These are phyloP conservation scores for Porcisia hertigi DNA, from an alignment of 208 protist genomes.

Conservation along the genomic window DNA sequence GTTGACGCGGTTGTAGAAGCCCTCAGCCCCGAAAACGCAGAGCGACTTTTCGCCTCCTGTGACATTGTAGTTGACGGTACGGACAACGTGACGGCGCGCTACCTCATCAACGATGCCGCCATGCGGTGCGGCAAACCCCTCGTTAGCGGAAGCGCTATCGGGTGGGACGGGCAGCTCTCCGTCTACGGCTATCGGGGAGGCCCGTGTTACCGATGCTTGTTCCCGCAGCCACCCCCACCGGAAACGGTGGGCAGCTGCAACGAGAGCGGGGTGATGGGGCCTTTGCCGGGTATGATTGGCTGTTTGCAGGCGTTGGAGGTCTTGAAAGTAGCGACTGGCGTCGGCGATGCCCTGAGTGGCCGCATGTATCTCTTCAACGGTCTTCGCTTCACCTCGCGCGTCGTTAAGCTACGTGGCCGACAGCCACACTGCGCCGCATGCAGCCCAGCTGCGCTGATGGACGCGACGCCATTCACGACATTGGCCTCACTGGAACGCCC, in stretches of 20 bases:
- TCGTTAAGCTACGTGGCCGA: slow-evolving; percentile 68
- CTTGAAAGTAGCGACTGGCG: slow-evolving; percentile 83
- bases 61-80: slow-evolving; percentile 94
- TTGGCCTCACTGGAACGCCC: slow-evolving; percentile 29
- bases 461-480: slow-evolving; percentile 16
- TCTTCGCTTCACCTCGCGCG: slow-evolving; percentile 55
- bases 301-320: slow-evolving; percentile 93
- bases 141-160: slow-evolving; percentile 94
- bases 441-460: slow-evolving; percentile 20
- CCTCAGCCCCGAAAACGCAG: slow-evolving; percentile 74
- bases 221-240: slow-evolving; percentile 83
- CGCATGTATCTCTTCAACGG: slow-evolving; percentile 91
- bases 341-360: slow-evolving; percentile 65
- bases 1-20: slow-evolving; percentile 40
- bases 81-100: slow-evolving; percentile 94
- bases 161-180: slow-evolving; percentile 94
- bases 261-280: slow-evolving; percentile 92
- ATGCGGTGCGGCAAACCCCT: slow-evolving; percentile 80
- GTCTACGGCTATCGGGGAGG: slow-evolving; percentile 81
- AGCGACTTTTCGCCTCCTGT: slow-evolving; percentile 56
- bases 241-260: slow-evolving; percentile 89
- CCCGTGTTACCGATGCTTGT: slow-evolving; percentile 95
- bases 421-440: slow-evolving; percentile 73
- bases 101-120: slow-evolving; percentile 95
- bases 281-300: slow-evolving; percentile 94